Evolutionary conservation across 352 stramenopile species (phyloP).

Genomic region (Pythium monospermum): DNA sequence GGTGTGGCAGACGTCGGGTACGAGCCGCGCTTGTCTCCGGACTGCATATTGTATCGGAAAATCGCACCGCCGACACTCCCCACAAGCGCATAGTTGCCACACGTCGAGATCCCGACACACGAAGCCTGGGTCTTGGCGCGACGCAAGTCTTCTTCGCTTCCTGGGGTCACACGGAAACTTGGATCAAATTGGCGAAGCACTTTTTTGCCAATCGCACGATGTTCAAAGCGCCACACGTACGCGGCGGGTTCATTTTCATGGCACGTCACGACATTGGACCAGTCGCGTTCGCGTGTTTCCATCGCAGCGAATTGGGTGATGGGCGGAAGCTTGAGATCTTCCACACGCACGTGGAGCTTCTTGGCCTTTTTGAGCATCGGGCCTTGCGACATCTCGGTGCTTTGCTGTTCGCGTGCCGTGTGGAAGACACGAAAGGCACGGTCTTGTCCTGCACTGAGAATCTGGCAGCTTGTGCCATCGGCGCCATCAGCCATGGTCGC

Average conservation of each 20-base stretch:
- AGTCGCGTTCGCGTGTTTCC: constrained; percentile 87
- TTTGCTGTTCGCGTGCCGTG: constrained; percentile 87
- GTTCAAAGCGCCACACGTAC: constrained; percentile 93
- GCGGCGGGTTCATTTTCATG: constrained; percentile 91
- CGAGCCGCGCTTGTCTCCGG: constrained; percentile 85
- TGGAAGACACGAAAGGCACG: constrained; percentile 90
- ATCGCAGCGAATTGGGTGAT: constrained; percentile 89
- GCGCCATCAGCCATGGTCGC: constrained; percentile 78
- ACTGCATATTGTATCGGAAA: constrained; percentile 97
- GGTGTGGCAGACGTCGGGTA: constrained; percentile 84
- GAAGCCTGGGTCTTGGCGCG: constrained; percentile 64
- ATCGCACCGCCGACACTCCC: constrained; percentile 88
- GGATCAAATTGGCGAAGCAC: constrained; percentile 88
- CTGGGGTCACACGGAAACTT: constrained; percentile 48
- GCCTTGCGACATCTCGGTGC: constrained; percentile 86
- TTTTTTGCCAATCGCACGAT: constrained; percentile 91
- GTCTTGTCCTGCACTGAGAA: constrained; percentile 88
- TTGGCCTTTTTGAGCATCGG: constrained; percentile 90
- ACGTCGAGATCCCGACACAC: constrained; percentile 77
- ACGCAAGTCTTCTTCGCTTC: constrained; percentile 55
- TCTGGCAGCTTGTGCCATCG: constrained; percentile 84
- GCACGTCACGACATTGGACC: constrained; percentile 94
- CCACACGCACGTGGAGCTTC: constrained; percentile 75
- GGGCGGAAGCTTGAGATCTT: constrained; percentile 89
- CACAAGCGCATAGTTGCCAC: constrained; percentile 95